Percentiles rank a stretch among this genome's conserved stretches.
These are phyloP conservation scores for Diospyros lotus DNA, from an alignment of 148 eudicot species.

Conservation along the genomic window DNA sequence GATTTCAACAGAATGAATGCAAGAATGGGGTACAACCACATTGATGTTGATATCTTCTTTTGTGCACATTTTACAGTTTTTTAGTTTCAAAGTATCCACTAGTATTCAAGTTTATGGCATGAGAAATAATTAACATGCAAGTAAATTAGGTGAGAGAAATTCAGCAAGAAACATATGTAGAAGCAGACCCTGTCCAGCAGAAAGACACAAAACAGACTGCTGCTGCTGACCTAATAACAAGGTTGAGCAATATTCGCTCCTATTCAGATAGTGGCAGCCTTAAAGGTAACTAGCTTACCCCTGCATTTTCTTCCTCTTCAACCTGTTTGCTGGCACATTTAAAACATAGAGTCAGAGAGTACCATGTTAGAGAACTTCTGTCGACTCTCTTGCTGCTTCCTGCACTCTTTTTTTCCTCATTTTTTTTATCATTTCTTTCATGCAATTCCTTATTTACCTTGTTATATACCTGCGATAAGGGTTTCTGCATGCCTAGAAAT, in stretches of 20 bases:
- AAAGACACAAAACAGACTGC: conserved; percentile 74
- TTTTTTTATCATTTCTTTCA: neutral
- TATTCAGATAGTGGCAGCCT: conserved; percentile 61
- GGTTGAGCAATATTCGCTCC: conserved; percentile 56
- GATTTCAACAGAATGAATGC: neutral
- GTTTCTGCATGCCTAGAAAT: neutral
- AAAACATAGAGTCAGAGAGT: too few relatives aligned
- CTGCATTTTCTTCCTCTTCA: neutral
- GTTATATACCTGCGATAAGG: neutral
- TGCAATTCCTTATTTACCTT: neutral
- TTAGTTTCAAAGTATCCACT: neutral
- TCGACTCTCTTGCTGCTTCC: neutral
- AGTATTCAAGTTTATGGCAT: neutral
- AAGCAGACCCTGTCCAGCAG: conserved; percentile 51
- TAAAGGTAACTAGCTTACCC: conserved; percentile 44
- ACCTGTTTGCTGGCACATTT: too few relatives aligned
- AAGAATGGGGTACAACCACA: neutral
- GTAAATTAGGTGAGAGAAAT: conserved; percentile 72
- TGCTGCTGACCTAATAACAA: conserved; percentile 68
- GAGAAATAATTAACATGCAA: neutral
- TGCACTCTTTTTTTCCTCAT: neutral
- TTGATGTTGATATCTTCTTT: neutral
- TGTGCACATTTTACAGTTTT: neutral
- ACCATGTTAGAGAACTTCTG: too few relatives aligned
- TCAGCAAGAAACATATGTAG: conserved; percentile 50